Evolutionary conservation across 352 stramenopile species (phyloP).

Genomic region (Albugo laibachii): DNA sequence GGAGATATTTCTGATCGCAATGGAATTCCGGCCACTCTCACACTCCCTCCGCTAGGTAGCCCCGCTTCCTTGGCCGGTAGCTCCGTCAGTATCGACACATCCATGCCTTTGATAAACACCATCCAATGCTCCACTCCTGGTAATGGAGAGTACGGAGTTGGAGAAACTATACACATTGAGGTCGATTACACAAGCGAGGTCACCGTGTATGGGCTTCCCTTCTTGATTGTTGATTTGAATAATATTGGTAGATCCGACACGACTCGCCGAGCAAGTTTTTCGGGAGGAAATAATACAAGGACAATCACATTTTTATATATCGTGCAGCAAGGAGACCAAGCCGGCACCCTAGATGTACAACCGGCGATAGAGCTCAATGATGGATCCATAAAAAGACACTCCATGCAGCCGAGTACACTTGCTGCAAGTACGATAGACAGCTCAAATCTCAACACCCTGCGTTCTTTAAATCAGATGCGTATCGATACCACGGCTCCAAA

Average conservation of each 20-base stretch:
- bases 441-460: constrained; percentile 22
- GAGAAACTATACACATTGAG: constrained; percentile 33
- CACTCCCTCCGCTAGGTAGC: constrained; percentile 21
- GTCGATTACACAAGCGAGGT: constrained; percentile 43
- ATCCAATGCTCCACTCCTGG: constrained; percentile 27
- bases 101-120: constrained; percentile 28
- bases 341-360: constrained; percentile 24
- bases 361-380: constrained; percentile 32
- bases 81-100: constrained; percentile 46
- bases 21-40: constrained; percentile 27
- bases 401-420: constrained; percentile 41
- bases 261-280: constrained; percentile 20
- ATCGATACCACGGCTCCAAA: constrained; percentile 40
- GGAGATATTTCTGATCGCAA: constrained; percentile 53
- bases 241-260: constrained; percentile 16
- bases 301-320: constrained; percentile 47
- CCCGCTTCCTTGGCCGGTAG: constrained; percentile 24
- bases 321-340: constrained; percentile 31
- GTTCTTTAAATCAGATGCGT: constrained; percentile 23
- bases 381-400: constrained; percentile 52
- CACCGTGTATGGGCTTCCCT: constrained; percentile 32
- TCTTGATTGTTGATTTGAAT: constrained; percentile 24
- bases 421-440: constrained; percentile 21
- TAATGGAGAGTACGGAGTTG: constrained; percentile 42
- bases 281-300: constrained; percentile 45